Conservation (phyloP, 73 alveolate species). For the Tetrahymena thermophila region DNA sequence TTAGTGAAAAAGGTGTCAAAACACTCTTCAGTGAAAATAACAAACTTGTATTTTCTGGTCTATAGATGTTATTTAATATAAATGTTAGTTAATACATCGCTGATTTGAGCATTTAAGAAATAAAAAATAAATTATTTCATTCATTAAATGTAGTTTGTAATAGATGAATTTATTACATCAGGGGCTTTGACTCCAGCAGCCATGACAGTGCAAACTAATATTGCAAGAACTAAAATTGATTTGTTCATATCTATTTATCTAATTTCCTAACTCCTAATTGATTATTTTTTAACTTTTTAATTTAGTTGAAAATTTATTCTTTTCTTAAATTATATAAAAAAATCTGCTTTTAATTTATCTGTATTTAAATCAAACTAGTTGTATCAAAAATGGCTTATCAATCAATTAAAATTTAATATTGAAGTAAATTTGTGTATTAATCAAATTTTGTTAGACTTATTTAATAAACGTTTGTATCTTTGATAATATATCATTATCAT, state of each 20-base stretch:
- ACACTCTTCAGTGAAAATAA: background rate
- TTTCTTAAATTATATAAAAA: background rate
- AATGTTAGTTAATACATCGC: background rate
- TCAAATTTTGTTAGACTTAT: background rate
- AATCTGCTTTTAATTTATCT: too few species aligned
- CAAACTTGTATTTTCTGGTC: background rate
- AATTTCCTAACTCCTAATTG: background rate
- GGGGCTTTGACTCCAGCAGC: background rate
- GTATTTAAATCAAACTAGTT: background rate
- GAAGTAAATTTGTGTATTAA: background rate
- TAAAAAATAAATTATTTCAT: background rate
- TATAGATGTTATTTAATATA: background rate
- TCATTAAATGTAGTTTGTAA: background rate
- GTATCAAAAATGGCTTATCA: background rate
- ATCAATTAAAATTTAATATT: too few species aligned
- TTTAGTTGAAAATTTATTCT: background rate
- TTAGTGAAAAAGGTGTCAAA: background rate
- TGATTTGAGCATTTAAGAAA: background rate
- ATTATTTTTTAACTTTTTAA: background rate
- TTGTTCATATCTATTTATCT: background rate
- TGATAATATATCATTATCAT: too few species aligned
- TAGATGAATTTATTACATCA: background rate
- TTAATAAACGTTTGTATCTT: background rate
- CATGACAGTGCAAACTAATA: background rate
- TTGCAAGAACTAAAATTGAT: background rate